phyloP scores from a whole-genome alignment of 2,329 filamentous ascomycete species.

The Xylaria polymorpha region DNA sequence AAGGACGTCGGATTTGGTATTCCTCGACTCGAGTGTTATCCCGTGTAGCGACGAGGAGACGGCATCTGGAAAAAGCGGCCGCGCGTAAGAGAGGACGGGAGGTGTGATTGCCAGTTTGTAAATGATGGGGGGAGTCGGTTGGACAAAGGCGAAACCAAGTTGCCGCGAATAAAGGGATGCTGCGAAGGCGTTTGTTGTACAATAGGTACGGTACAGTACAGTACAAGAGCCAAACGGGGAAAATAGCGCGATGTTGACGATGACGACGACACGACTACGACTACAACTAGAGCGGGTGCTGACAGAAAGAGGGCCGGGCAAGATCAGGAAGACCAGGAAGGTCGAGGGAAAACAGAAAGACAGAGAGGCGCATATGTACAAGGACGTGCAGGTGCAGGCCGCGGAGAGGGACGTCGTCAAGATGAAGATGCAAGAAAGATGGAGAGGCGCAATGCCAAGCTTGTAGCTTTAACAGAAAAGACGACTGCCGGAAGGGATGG shows the following conservation, averaged over 20 bases:
- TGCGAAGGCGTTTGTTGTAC: constrained; percentile 16
- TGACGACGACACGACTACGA: too few relatives aligned
- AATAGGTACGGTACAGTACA: neutral
- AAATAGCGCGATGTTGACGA: constrained; percentile 7
- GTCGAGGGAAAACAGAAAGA: neutral
- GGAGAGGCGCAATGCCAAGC: constrained; percentile 32
- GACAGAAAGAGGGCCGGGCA: neutral
- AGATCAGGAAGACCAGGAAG: neutral
- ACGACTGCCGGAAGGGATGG: constrained; percentile 15
- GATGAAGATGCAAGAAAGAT: constrained; percentile 27
- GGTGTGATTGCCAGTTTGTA: constrained; percentile 14
- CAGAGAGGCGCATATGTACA: constrained; percentile 1
- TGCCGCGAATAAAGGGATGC: constrained; percentile 8
- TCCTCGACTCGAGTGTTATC: constrained; percentile 6
- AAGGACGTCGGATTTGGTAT: constrained; percentile 49
- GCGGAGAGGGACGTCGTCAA: constrained; percentile 11
- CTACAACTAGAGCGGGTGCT: neutral
- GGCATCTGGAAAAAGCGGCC: constrained; percentile 17
- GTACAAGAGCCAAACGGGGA: neutral
- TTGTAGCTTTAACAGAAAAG: constrained; percentile 15
- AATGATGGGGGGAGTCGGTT: constrained; percentile 12
- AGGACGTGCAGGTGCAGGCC: constrained; percentile 1
- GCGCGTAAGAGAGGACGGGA: constrained; percentile 4
- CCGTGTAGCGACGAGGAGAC: constrained; percentile 12
- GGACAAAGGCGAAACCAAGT: constrained; percentile 24